A percentile compares a stretch with the other conserved stretches of the same genome.
These are phyloP conservation scores for Starmerella geochares DNA, from an alignment of 805 yeast genomes.

Conservation along the genomic window DNA sequence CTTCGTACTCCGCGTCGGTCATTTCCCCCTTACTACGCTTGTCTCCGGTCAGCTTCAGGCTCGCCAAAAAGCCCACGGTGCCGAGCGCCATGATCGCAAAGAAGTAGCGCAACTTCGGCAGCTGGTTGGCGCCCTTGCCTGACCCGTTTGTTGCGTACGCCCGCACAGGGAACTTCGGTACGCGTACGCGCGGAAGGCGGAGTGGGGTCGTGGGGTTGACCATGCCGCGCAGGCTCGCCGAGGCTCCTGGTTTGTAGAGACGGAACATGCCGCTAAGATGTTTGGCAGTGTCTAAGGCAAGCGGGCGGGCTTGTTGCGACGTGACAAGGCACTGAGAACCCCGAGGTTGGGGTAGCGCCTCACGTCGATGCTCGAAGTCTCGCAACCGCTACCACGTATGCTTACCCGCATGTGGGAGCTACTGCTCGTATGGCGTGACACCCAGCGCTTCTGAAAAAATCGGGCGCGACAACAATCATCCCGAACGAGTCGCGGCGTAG, in stretches of 20 bases:
- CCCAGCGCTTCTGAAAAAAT: not conserved
- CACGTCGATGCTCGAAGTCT: not conserved
- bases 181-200: too few species aligned
- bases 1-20: constrained; percentile 32
- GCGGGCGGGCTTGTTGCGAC: not conserved
- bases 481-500: not conserved
- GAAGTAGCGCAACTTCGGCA: constrained; percentile 31
- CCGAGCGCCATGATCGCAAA: constrained; percentile 29
- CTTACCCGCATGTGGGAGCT: too few species aligned
- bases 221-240: not conserved
- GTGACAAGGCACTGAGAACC: not conserved
- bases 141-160: not conserved
- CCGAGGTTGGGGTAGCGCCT: constrained; percentile 4
- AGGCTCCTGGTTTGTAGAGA: not conserved
- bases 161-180: not conserved
- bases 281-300: too few species aligned
- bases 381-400: too few species aligned
- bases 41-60: constrained; percentile 24
- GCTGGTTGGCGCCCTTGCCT: constrained; percentile 13
- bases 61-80: constrained; percentile 30
- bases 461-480: not conserved
- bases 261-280: too few species aligned
- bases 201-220: not conserved
- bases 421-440: not conserved
- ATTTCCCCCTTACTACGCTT: constrained; percentile 28